phyloP scores from a whole-genome alignment of 768 basidiomycete species.

The Hortiboletus campestris region DNA sequence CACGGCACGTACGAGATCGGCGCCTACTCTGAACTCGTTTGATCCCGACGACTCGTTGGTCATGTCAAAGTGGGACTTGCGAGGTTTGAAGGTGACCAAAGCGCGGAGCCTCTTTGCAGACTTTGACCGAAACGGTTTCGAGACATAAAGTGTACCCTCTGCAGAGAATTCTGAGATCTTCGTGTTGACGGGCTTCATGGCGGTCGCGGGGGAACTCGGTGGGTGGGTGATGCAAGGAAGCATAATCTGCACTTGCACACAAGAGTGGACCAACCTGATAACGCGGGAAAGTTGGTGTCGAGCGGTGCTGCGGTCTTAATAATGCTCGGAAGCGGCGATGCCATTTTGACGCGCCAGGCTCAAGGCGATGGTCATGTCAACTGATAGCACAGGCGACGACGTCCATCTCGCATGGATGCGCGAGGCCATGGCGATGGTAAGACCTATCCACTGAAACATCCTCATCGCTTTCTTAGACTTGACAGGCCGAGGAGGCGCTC shows the following conservation, averaged over 20 bases:
- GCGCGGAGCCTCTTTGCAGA: conserved; percentile 77
- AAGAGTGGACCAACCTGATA: not conserved
- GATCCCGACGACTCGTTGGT: conserved; percentile 66
- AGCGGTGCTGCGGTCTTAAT: not conserved
- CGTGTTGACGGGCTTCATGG: conserved; percentile 14
- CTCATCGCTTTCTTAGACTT: conserved; percentile 5
- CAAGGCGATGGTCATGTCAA: not conserved
- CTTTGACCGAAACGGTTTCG: conserved; percentile 71
- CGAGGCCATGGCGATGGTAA: conserved; percentile 80
- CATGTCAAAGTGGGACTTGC: conserved; percentile 83
- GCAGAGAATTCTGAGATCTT: conserved; percentile 39
- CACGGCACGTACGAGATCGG: not conserved
- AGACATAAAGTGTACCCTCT: conserved; percentile 69
- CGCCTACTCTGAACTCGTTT: conserved; percentile 79
- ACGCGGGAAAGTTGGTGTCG: conserved; percentile 14
- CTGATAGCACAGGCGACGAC: conserved; percentile 1
- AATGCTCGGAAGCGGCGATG: not conserved
- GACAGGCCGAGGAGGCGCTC: conserved; percentile 83
- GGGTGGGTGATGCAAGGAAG: conserved; percentile 1
- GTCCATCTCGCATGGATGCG: conserved; percentile 71
- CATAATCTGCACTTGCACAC: not conserved
- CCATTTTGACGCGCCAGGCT: not conserved
- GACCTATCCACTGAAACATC: not conserved
- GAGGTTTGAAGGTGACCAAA: conserved; percentile 80
- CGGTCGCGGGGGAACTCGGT: not conserved